A percentile compares a stretch with the other conserved stretches of the same genome.
Evolutionary conservation across 768 basidiomycete genomes (phyloP).

Genomic region (Ramaria sp.): DNA sequence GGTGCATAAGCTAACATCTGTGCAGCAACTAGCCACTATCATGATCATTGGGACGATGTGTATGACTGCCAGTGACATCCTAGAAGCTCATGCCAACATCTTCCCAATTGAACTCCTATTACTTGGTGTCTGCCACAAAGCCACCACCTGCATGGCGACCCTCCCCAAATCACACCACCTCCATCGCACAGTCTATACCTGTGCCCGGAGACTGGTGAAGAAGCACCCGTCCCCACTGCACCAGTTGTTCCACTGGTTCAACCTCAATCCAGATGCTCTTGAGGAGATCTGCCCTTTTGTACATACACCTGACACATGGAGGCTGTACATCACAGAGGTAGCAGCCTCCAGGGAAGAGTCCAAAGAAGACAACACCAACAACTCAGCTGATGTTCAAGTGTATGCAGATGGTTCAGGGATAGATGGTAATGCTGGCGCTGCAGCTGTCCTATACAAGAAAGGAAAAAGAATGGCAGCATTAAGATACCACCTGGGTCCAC

Average conservation of each 20-base stretch:
- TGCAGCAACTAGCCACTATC: slow-evolving; percentile 8
- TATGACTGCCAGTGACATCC: slow-evolving; percentile 12
- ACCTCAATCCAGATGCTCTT: slow-evolving; percentile 10
- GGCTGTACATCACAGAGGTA: background rate
- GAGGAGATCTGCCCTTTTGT: background rate
- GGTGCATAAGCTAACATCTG: background rate
- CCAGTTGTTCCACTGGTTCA: slow-evolving; percentile 8
- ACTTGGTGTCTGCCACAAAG: background rate
- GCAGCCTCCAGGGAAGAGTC: slow-evolving; percentile 1
- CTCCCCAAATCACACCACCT: slow-evolving; percentile 12
- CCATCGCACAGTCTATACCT: background rate
- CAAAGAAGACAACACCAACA: background rate
- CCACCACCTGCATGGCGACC: background rate
- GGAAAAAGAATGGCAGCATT: background rate
- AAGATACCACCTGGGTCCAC: background rate
- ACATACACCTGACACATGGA: background rate
- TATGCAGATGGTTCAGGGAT: slow-evolving; percentile 11
- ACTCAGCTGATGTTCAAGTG: background rate
- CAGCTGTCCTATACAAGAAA: background rate
- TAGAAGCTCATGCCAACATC: slow-evolving; percentile 13
- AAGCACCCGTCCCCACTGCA: slow-evolving; percentile 16
- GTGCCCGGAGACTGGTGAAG: slow-evolving; percentile 4
- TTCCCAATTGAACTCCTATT: slow-evolving; percentile 7
- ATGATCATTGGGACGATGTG: slow-evolving; percentile 4
- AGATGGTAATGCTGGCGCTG: background rate